Conservation (phyloP, 208 protist species). For the Herpetomonas tarakana region DNA sequence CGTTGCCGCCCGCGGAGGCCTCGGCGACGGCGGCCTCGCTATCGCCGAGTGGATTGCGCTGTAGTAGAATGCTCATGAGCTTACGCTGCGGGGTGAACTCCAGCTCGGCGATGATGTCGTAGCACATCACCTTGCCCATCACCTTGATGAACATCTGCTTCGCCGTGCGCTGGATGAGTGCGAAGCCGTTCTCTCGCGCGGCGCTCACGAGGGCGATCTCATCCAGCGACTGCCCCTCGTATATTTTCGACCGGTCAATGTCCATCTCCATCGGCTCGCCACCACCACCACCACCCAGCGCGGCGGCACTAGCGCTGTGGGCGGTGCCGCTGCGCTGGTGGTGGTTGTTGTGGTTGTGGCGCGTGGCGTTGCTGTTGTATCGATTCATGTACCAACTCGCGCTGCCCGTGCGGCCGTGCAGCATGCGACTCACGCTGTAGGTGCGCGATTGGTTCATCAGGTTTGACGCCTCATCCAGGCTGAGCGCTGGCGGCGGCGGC, state of each 20-base stretch:
- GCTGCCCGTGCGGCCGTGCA: slow-evolving; percentile 64
- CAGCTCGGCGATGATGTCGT: slow-evolving; percentile 80
- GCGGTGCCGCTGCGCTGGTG: slow-evolving; percentile 10
- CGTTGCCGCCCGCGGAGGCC: slow-evolving; percentile 14
- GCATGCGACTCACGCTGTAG: background rate
- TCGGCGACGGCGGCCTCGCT: slow-evolving; percentile 13
- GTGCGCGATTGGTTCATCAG: background rate
- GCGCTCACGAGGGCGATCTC: slow-evolving; percentile 89
- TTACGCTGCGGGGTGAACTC: slow-evolving; percentile 85
- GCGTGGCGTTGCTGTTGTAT: slow-evolving; percentile 30
- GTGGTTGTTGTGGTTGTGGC: slow-evolving; percentile 26
- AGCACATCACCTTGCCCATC: slow-evolving; percentile 50
- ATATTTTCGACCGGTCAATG: slow-evolving; percentile 69
- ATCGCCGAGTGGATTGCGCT: slow-evolving; percentile 38
- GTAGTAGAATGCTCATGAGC: slow-evolving; percentile 83
- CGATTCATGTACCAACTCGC: slow-evolving; percentile 53
- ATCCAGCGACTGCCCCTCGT: slow-evolving; percentile 90
- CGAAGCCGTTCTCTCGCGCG: slow-evolving; percentile 79
- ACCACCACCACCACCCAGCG: background rate
- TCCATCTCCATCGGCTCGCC: slow-evolving; percentile 16
- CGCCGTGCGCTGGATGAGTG: slow-evolving; percentile 53
- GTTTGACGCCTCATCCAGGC: background rate
- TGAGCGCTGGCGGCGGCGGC: background rate
- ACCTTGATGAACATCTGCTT: slow-evolving; percentile 69
- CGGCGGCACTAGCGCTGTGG: background rate